Evolutionary conservation across 257 asterid genomes (phyloP).

Genomic region (Coffea eugenioides): DNA sequence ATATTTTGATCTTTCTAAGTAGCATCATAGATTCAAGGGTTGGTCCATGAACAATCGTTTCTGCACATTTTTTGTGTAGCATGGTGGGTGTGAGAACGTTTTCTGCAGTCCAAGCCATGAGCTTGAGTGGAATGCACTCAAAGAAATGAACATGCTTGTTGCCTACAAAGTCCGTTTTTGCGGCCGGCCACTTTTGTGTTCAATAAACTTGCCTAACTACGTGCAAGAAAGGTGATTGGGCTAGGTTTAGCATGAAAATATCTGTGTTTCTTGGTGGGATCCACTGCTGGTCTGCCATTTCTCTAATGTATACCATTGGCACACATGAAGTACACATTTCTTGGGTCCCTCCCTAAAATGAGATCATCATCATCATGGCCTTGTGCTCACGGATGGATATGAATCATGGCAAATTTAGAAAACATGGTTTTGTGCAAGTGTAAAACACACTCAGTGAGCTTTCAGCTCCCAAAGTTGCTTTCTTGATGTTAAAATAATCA

Average conservation of each 20-base stretch:
- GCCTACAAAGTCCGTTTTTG: conserved; percentile 49
- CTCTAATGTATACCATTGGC: conserved; percentile 15
- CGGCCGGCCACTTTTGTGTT: conserved; percentile 50
- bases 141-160: conserved; percentile 57
- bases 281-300: conserved; percentile 34
- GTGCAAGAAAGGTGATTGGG: conserved; percentile 46
- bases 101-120: conserved; percentile 15
- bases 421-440: conserved; percentile 35
- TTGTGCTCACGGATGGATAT: conserved; percentile 70
- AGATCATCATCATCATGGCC: conserved; percentile 40
- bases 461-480: conserved; percentile 21
- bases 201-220: conserved; percentile 32
- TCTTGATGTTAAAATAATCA: neutral
- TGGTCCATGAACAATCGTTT: neutral
- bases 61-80: neutral
- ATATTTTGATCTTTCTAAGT: neutral
- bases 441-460: conserved; percentile 39
- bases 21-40: neutral
- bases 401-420: conserved; percentile 36
- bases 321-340: conserved; percentile 27
- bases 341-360: conserved; percentile 20
- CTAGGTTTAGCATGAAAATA: conserved; percentile 20
- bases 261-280: conserved; percentile 17
- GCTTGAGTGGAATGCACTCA: conserved; percentile 85
- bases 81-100: conserved; percentile 17